Conservation (phyloP, 129 eudicot genomes). For the Flaveria linearis region DNA sequence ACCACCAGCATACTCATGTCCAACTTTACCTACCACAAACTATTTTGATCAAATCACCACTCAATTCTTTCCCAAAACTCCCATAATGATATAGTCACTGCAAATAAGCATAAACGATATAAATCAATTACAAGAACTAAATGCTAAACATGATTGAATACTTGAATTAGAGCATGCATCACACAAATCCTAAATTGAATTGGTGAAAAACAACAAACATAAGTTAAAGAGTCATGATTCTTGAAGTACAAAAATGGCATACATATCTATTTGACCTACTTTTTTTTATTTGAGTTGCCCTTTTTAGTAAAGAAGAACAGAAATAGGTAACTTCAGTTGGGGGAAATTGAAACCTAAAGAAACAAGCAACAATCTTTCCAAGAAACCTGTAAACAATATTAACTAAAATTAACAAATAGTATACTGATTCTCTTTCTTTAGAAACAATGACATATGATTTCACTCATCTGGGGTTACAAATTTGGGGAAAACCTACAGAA, state of each 20-base stretch:
- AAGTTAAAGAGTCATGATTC: constrained; percentile 10
- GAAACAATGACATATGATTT: constrained; percentile 23
- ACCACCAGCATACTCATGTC: constrained; percentile 83
- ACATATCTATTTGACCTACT: constrained; percentile 22
- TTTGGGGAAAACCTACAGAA: constrained; percentile 26
- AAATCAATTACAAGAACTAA: background rate
- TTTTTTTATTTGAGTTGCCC: constrained; percentile 26
- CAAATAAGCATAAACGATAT: background rate
- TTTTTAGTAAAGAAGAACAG: constrained; percentile 31
- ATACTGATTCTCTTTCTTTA: background rate
- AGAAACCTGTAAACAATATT: background rate
- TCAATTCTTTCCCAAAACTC: no score
- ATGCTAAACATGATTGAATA: background rate
- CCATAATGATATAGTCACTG: constrained; percentile 12
- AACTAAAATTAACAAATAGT: constrained; percentile 4
- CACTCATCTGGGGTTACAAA: constrained; percentile 22
- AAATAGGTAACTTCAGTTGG: constrained; percentile 19
- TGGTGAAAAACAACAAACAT: constrained; percentile 8
- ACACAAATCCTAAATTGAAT: constrained; percentile 4
- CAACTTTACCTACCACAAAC: constrained; percentile 41
- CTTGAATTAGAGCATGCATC: constrained; percentile 7
- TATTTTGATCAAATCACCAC: background rate
- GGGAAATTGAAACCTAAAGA: constrained; percentile 24
- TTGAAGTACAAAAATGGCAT: constrained; percentile 31
- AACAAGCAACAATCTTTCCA: constrained; percentile 31